A percentile compares a stretch with the other conserved stretches of the same genome.
phyloP scores from a whole-genome alignment of 225 moss, liverwort and hornwort species.

The Bryum argenteum region DNA sequence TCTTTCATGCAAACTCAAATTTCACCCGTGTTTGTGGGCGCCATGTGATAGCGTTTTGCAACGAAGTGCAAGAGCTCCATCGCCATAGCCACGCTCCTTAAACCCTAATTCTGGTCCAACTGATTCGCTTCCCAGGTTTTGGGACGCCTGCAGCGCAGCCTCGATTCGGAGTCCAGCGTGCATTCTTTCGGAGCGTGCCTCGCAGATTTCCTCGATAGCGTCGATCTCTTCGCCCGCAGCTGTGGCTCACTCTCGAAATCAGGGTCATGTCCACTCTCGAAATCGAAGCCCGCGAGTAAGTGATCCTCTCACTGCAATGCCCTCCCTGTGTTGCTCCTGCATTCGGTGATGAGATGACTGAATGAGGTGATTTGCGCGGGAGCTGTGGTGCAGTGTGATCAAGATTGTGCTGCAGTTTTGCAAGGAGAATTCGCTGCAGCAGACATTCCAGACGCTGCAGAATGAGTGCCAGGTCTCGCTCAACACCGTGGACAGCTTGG shows the following conservation, averaged over 20 bases:
- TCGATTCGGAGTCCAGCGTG: neutral
- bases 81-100: constrained; percentile 12
- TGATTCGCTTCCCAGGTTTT: neutral
- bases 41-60: neutral
- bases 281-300: constrained; percentile 98
- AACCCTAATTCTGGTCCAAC: constrained; percentile 22
- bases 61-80: constrained; percentile 4
- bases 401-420: constrained; percentile 98
- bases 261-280: constrained; percentile 99
- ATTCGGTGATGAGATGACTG: constrained; percentile 7
- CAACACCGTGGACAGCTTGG: constrained; percentile 97
- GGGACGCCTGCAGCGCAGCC: neutral
- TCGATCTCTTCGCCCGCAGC: neutral
- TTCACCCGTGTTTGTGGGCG: too few relatives aligned
- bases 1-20: too few relatives aligned
- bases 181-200: neutral
- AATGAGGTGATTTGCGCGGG: constrained; percentile 9
- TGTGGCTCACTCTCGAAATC: constrained; percentile 1
- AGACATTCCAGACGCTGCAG: constrained; percentile 98
- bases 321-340: neutral
- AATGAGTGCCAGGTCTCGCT: constrained; percentile 99
- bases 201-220: neutral
- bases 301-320: neutral
- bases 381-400: constrained; percentile 72
- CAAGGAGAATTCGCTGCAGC: constrained; percentile 99